Base-by-base conservation (phyloP, 2,329 filamentous ascomycete genomes). In the Curvularia sp. region DNA sequence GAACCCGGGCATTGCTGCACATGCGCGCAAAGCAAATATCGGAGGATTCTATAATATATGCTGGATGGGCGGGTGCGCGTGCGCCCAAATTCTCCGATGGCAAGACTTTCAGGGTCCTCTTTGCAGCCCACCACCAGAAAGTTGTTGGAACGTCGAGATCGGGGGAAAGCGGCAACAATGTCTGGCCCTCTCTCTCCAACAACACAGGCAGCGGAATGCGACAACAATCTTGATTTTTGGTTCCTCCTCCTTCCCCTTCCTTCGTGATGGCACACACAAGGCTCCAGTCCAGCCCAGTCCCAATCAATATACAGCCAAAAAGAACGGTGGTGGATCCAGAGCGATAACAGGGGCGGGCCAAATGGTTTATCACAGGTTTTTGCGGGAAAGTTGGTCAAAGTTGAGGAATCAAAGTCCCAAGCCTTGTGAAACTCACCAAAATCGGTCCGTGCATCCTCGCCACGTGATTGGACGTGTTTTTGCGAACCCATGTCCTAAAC, bases 1-100 rank as follows among this genome's bases (percentile, higher is more conserved):
- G n/a, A 74, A 69, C 30, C 69, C 63, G n/a, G 66, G 58, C 71
- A 74, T 73, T 73, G 49, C 31, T 49, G 46, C 33, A 10, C 33
- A n/a, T 5, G 33, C 13, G 46, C 33, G 33, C 33, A n/a, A 13
- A 35, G 13, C 26, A 48, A 53, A 31, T 31, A 10, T 52, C 51
- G 44, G 48, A 61, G 55, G 24, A 61, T 56, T 56, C 50, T 55
- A 53, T 62, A 18, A 18, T 18, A 18, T 62, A 35, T 58, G 33
- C n/a, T 38, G 33, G 15, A 13, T 18, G 13, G 5, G 33, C 33
- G 33, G 12, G 2, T 5, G 12, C 15, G 10, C 31, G 12, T 12
- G 10, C 24, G 24, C 28, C 28, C 28, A 31, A 31, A 31, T 10
- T 26, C 28, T 10, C 28, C 28, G 28, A 31, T 31, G 6, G 9